Percentiles rank a stretch among this genome's conserved stretches.
These are phyloP conservation scores for Picochlorum sp. DNA, from an alignment of 139 green algal genomes.

Conservation along the genomic window DNA sequence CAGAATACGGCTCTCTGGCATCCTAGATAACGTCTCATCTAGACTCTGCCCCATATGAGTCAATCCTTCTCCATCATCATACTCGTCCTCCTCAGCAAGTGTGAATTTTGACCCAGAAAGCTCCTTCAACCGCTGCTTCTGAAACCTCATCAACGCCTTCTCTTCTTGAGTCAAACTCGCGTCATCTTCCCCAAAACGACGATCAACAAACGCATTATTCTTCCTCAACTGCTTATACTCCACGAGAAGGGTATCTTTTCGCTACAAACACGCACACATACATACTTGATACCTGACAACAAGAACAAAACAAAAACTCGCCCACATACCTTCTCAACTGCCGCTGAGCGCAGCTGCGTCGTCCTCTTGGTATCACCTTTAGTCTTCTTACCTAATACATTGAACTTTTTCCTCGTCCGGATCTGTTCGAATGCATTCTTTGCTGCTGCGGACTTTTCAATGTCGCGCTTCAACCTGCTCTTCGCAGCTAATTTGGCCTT, in stretches of 20 bases:
- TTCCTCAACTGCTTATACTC: slow-evolving; percentile 83
- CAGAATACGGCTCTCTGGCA: slow-evolving; percentile 6
- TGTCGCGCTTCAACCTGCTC: no score
- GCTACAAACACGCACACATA: slow-evolving; percentile 28
- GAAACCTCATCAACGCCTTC: slow-evolving; percentile 70
- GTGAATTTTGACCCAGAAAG: slow-evolving; percentile 54
- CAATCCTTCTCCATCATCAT: slow-evolving; percentile 29
- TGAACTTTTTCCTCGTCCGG: slow-evolving; percentile 40
- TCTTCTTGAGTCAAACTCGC: slow-evolving; percentile 68
- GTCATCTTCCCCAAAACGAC: slow-evolving; percentile 87
- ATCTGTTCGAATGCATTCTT: slow-evolving; percentile 44
- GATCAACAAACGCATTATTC: slow-evolving; percentile 87
- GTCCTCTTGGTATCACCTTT: slow-evolving; percentile 32
- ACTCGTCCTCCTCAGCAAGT: slow-evolving; percentile 57
- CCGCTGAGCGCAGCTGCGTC: slow-evolving; percentile 25
- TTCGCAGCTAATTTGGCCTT: no score
- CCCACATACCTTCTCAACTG: slow-evolving; percentile 32
- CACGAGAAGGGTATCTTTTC: slow-evolving; percentile 83
- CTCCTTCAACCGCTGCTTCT: slow-evolving; percentile 61
- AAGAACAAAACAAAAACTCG: no score
- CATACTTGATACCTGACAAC: neutral
- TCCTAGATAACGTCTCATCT: slow-evolving; percentile 16
- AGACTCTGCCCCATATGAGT: slow-evolving; percentile 53
- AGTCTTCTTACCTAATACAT: slow-evolving; percentile 45
- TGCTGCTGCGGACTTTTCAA: slow-evolving; percentile 6